Evolutionary conservation across 169 alveolate genomes (phyloP).

Genomic region (Plasmodium fragile): DNA sequence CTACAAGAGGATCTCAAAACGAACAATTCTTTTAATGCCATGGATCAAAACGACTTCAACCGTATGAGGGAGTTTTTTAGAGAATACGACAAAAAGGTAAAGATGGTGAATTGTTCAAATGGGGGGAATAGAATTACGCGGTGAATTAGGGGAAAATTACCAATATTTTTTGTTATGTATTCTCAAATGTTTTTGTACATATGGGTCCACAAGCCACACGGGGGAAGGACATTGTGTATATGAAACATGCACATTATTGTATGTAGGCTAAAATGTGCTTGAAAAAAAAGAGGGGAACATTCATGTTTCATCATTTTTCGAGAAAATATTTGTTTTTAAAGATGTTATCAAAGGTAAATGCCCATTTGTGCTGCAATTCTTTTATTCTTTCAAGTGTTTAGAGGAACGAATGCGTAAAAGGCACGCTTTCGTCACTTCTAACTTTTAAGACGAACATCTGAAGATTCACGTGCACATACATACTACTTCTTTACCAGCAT

Average conservation of each 20-base stretch:
- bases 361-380: background rate
- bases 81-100: constrained; percentile 46
- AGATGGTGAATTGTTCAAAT: constrained; percentile 5
- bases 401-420: background rate
- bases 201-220: background rate
- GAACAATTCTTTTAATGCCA: constrained; percentile 42
- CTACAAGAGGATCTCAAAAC: constrained; percentile 55
- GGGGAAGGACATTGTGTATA: background rate
- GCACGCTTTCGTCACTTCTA: background rate
- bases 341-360: background rate
- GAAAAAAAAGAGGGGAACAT: background rate
- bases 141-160: background rate
- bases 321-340: background rate
- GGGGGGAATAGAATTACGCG: background rate
- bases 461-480: background rate
- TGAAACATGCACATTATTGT: background rate
- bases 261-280: background rate
- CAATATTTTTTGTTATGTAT: background rate
- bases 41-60: constrained; percentile 49
- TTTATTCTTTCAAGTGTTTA: background rate
- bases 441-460: background rate
- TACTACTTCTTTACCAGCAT: background rate
- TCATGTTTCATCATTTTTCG: background rate
- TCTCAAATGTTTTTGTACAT: background rate
- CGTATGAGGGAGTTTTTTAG: constrained; percentile 60